Percentiles rank a stretch among this genome's conserved stretches.
phyloP scores from a whole-genome alignment of 2,329 filamentous ascomycete genomes.

The Fusarium torreyae region DNA sequence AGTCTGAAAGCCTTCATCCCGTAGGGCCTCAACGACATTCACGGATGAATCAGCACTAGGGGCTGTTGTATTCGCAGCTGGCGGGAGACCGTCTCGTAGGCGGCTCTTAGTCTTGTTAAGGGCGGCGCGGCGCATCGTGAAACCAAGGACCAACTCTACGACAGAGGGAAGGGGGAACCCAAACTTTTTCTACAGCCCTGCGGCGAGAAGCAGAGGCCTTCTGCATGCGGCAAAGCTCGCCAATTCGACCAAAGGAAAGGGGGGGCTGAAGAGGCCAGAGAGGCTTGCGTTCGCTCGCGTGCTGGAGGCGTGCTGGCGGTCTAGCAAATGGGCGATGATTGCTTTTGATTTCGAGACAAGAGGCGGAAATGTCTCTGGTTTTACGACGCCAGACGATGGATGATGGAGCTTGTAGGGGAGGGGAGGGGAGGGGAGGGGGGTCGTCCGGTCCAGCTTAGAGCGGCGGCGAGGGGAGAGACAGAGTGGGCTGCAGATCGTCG shows the following conservation, averaged over 20 bases:
- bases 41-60: slow-evolving; percentile 22
- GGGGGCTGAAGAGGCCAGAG: slow-evolving; percentile 25
- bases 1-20: slow-evolving; percentile 44
- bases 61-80: slow-evolving; percentile 6
- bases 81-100: slow-evolving; percentile 32
- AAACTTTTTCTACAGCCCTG: slow-evolving; percentile 42
- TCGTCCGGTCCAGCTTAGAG: slow-evolving; percentile 15
- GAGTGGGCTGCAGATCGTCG: slow-evolving; percentile 33
- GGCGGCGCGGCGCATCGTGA: slow-evolving; percentile 48
- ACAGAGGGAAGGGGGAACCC: slow-evolving; percentile 20
- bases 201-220: slow-evolving; percentile 30
- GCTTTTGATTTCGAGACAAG: slow-evolving; percentile 47
- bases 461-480: slow-evolving; percentile 15
- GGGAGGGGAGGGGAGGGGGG: slow-evolving; percentile 1
- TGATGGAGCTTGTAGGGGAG: slow-evolving; percentile 18
- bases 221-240: slow-evolving; percentile 45
- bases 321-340: slow-evolving; percentile 35
- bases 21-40: slow-evolving; percentile 28
- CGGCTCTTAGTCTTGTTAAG: slow-evolving; percentile 35
- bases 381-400: slow-evolving; percentile 28
- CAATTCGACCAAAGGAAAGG: slow-evolving; percentile 16
- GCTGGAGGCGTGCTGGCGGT: slow-evolving; percentile 37
- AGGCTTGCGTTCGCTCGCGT: slow-evolving; percentile 35
- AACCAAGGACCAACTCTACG: slow-evolving; percentile 18
- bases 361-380: slow-evolving; percentile 40